Evolutionary conservation across 169 alveolate species (phyloP).

Genomic region (Plasmodium malariae): DNA sequence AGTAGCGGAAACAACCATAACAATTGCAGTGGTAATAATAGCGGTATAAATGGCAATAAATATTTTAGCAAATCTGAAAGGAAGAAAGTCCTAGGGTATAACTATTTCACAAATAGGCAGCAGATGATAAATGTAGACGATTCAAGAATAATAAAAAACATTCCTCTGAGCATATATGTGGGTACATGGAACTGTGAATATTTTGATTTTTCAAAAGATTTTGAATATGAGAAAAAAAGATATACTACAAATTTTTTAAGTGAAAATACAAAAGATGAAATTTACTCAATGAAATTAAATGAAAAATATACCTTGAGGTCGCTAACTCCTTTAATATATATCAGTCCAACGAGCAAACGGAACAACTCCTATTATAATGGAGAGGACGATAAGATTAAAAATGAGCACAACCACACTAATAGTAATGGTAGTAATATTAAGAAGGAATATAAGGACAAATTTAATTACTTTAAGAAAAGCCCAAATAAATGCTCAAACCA

Average conservation of each 20-base stretch:
- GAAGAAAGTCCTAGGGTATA: constrained; percentile 50
- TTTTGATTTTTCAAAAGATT: constrained; percentile 73
- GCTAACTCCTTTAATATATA: constrained; percentile 33
- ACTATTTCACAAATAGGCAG: constrained; percentile 61
- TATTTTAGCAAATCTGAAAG: neutral
- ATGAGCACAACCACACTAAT: too few relatives aligned
- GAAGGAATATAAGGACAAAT: too few relatives aligned
- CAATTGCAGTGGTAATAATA: neutral
- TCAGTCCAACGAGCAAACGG: neutral
- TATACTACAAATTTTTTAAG: constrained; percentile 20
- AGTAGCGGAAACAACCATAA: neutral
- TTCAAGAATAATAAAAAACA: constrained; percentile 36
- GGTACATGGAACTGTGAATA: constrained; percentile 88
- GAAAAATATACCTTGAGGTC: constrained; percentile 29
- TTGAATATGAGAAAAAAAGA: constrained; percentile 41
- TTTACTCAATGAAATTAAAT: constrained; percentile 10
- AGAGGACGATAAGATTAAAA: too few relatives aligned
- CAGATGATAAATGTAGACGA: constrained; percentile 19
- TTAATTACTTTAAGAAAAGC: too few relatives aligned
- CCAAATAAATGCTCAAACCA: too few relatives aligned
- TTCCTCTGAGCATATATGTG: constrained; percentile 81
- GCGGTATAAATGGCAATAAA: neutral
- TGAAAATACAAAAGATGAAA: neutral
- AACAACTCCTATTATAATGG: neutral
- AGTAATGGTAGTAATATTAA: too few relatives aligned